These are phyloP conservation scores for Fraxinus sp. DNA, from an alignment of 305 asterid genomes.

Conservation along the genomic window DNA sequence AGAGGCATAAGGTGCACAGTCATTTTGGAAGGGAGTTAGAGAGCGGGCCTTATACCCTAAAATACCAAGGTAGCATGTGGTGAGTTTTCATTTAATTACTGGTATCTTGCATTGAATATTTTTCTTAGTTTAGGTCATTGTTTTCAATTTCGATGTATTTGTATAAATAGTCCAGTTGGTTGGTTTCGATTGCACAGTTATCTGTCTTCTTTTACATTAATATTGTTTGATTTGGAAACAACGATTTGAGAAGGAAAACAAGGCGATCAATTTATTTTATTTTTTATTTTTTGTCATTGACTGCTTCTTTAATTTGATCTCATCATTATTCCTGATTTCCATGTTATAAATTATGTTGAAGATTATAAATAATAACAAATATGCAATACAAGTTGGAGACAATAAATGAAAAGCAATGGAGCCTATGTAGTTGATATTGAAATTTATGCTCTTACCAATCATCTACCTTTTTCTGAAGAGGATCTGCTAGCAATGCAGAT, in stretches of 20 bases:
- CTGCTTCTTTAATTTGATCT: neutral
- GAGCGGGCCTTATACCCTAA: conserved; percentile 88
- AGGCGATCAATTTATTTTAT: neutral
- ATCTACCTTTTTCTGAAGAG: neutral
- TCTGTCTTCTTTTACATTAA: neutral
- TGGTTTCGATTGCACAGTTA: neutral
- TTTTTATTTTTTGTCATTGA: neutral
- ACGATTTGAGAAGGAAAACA: neutral
- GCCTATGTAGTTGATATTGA: neutral
- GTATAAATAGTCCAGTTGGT: neutral
- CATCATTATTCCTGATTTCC: neutral
- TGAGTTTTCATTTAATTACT: conserved; percentile 33
- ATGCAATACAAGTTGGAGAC: neutral
- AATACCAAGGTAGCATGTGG: conserved; percentile 99
- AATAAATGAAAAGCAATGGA: neutral
- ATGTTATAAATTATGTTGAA: neutral
- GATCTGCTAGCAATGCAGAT: neutral
- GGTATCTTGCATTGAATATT: conserved; percentile 1
- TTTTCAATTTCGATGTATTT: neutral
- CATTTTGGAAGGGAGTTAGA: conserved; percentile 98
- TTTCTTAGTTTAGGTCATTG: conserved; percentile 8
- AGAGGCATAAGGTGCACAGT: conserved; percentile 91
- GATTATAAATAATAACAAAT: neutral
- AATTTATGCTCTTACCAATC: neutral
- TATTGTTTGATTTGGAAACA: neutral